Evolutionary conservation across 148 eudicot species (phyloP).

Genomic region (Rhododendron simsii): DNA sequence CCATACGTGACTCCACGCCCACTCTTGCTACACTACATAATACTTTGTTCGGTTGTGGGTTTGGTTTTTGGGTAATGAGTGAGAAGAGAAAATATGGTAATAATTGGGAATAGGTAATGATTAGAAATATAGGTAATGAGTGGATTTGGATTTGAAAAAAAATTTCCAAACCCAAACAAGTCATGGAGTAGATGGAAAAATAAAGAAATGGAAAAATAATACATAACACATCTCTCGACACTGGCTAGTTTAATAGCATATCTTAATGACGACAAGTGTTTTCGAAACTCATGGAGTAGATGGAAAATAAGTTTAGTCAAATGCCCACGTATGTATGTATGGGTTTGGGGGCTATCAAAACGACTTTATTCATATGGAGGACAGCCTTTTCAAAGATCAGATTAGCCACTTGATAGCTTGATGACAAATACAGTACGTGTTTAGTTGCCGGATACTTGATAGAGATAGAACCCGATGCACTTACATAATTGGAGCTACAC

Average conservation of each 20-base stretch:
- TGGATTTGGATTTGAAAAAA: no score
- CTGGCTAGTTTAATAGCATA: no score
- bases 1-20: neutral
- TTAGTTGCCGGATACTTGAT: neutral
- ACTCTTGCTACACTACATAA: neutral
- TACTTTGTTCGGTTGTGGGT: no score
- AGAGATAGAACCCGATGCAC: neutral
- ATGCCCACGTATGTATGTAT: neutral
- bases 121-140: no score
- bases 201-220: neutral
- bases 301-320: neutral
- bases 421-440: neutral
- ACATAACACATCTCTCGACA: neutral
- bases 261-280: no score
- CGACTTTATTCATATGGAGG: neutral
- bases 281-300: neutral
- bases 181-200: no score
- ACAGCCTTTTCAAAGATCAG: no score
- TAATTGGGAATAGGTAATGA: no score
- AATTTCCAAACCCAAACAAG: neutral
- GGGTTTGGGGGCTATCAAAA: neutral
- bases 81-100: no score
- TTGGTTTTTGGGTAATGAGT: no score
- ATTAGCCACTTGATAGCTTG: neutral
- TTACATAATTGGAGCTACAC: neutral